phyloP scores from a whole-genome alignment of 345 rosid genomes.

The Gossypium mustelinum region DNA sequence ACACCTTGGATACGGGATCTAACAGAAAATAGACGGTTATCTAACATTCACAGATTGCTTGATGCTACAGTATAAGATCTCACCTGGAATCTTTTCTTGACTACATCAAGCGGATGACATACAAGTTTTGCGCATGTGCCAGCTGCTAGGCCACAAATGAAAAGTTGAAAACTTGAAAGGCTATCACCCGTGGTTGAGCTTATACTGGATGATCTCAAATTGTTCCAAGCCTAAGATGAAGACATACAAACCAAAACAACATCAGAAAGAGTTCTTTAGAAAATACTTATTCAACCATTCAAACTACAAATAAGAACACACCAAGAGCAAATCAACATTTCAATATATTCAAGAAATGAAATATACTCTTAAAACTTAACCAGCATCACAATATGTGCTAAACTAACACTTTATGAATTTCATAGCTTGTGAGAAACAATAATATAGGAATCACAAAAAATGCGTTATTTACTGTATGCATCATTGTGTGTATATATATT shows the following conservation, averaged over 20 bases:
- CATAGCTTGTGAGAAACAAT: not conserved
- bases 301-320: not conserved
- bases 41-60: not conserved
- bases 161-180: constrained; percentile 77
- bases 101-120: constrained; percentile 97
- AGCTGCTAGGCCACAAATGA: constrained; percentile 80
- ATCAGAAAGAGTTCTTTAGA: not conserved
- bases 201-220: constrained; percentile 27
- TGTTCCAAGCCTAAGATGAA: constrained; percentile 65
- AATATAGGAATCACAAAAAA: not conserved
- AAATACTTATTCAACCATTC: not conserved
- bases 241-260: not conserved
- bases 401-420: not conserved
- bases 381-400: not conserved
- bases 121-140: constrained; percentile 99
- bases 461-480: not conserved
- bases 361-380: not conserved
- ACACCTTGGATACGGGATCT: not conserved
- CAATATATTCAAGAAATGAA: not conserved
- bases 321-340: not conserved
- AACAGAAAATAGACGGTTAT: not conserved
- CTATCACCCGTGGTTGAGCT: constrained; percentile 36
- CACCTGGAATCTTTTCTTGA: constrained; percentile 97
- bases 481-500: not conserved
- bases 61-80: not conserved